A percentile compares a stretch with the other conserved stretches of the same genome.
Conservation (phyloP, 768 basidiomycete genomes). For the Phylloporus sp. region DNA sequence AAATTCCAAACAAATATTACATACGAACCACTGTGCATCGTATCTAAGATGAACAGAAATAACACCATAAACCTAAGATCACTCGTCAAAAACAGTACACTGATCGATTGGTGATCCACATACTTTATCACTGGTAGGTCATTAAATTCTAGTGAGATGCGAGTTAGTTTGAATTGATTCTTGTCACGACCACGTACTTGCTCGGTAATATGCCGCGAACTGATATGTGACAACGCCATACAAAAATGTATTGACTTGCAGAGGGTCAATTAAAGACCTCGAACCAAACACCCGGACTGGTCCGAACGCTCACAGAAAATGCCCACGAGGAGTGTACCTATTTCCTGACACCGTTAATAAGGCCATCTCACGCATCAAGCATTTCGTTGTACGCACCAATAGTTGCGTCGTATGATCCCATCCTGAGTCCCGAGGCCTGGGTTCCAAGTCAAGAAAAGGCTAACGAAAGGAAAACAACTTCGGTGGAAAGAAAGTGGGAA, state of each 20-base stretch:
- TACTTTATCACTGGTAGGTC: conserved; percentile 10
- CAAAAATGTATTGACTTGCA: conserved; percentile 25
- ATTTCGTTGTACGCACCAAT: conserved; percentile 2
- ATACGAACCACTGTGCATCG: too few species aligned
- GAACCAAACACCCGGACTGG: neutral
- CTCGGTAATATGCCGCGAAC: conserved; percentile 36
- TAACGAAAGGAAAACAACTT: too few species aligned
- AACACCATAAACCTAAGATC: too few species aligned
- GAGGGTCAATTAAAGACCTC: neutral
- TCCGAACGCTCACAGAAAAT: conserved; percentile 18
- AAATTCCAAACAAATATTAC: too few species aligned
- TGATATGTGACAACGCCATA: conserved; percentile 43
- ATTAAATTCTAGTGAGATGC: conserved; percentile 6
- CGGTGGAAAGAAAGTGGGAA: too few species aligned
- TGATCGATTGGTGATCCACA: neutral
- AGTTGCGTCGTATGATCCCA: conserved; percentile 4
- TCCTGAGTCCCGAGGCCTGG: neutral
- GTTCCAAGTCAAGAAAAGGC: neutral
- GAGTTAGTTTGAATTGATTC: neutral
- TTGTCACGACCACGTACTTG: neutral
- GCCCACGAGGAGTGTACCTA: conserved; percentile 17
- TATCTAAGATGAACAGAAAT: too few species aligned
- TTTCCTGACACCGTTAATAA: neutral
- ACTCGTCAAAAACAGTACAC: neutral
- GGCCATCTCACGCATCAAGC: too few species aligned